Conservation (phyloP, 805 yeast genomes). For the Saturnispora serradocipensis region DNA sequence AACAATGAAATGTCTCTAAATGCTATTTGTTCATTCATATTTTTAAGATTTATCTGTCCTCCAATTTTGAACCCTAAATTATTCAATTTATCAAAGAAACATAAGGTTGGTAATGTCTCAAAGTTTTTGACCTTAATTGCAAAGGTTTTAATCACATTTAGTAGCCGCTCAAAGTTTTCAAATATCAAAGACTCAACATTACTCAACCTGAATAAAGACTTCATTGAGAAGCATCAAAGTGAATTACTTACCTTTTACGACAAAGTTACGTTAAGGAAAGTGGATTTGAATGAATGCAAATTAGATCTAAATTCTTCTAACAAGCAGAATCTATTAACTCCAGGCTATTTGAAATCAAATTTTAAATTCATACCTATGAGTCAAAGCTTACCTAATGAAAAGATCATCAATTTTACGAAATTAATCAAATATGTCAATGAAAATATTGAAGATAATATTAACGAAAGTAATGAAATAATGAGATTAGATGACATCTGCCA, state of each 20-base stretch:
- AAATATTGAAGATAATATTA: neutral
- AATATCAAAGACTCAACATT: constrained; percentile 81
- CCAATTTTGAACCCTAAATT: constrained; percentile 85
- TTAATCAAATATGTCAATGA: constrained; percentile 34
- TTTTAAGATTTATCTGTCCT: constrained; percentile 81
- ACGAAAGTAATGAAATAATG: constrained; percentile 8
- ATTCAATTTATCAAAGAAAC: constrained; percentile 61
- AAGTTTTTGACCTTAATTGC: constrained; percentile 76
- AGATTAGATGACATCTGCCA: constrained; percentile 39
- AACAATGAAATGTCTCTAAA: constrained; percentile 47
- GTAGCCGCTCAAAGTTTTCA: constrained; percentile 63
- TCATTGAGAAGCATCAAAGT: constrained; percentile 45
- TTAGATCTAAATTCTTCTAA: constrained; percentile 53
- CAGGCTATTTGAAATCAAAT: neutral
- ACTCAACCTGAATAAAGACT: constrained; percentile 52
- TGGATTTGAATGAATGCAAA: constrained; percentile 50
- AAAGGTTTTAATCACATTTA: constrained; percentile 67
- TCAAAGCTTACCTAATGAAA: constrained; percentile 46
- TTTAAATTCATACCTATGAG: neutral
- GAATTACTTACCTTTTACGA: constrained; percentile 65
- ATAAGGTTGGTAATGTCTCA: constrained; percentile 63
- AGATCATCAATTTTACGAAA: constrained; percentile 50
- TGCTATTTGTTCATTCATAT: constrained; percentile 75
- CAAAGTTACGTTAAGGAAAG: constrained; percentile 57
- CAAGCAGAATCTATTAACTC: constrained; percentile 23